Conservation (phyloP, 306 rosid species). For the Trifolium pratense region DNA sequence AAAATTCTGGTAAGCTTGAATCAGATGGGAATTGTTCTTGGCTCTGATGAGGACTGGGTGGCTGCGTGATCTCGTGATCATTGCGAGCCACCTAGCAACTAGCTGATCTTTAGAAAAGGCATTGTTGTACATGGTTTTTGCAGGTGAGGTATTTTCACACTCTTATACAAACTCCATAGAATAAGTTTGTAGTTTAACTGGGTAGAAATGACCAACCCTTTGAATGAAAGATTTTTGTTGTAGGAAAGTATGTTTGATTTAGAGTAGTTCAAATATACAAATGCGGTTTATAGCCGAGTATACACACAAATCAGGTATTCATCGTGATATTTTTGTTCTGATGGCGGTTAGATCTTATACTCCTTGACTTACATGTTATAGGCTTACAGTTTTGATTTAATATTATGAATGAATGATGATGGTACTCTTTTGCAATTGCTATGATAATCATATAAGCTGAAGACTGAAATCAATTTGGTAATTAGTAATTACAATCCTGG, state of each 20-base stretch:
- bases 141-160: constrained; percentile 4
- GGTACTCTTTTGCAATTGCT: constrained; percentile 14
- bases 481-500: constrained; percentile 3
- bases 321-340: background rate
- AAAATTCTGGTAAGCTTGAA: too few species aligned
- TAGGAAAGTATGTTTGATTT: constrained; percentile 1
- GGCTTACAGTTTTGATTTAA: background rate
- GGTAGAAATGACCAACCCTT: constrained; percentile 9
- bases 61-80: too few species aligned
- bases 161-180: background rate
- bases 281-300: background rate
- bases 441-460: constrained; percentile 13
- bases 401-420: constrained; percentile 6
- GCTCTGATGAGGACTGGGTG: constrained; percentile 12
- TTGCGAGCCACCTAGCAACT: too few species aligned
- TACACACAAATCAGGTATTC: background rate
- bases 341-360: background rate
- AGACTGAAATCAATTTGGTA: constrained; percentile 7
- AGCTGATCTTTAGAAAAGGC: constrained; percentile 4
- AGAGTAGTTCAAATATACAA: background rate
- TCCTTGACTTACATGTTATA: too few species aligned
- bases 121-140: constrained; percentile 10
- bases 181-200: constrained; percentile 6
- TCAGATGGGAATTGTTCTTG: background rate
- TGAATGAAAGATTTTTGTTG: background rate